These are phyloP conservation scores for Alternaria gansuensis DNA, from an alignment of 2,329 filamentous ascomycete species.

Conservation along the genomic window DNA sequence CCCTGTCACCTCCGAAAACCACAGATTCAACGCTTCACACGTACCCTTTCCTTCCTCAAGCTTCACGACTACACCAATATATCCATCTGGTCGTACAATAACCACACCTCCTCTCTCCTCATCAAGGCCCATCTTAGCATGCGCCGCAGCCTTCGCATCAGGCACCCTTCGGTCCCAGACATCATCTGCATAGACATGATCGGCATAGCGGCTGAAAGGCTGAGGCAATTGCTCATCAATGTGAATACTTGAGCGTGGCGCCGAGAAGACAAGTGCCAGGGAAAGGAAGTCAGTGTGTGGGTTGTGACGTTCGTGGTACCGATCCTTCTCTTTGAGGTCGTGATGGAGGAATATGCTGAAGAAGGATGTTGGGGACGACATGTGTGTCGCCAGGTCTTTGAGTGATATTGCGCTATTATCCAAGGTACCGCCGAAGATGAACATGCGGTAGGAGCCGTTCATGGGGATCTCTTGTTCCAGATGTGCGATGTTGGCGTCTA, in stretches of 20 bases:
- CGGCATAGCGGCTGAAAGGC: constrained; percentile 76
- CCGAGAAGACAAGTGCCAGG: constrained; percentile 77
- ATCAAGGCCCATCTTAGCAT: constrained; percentile 85
- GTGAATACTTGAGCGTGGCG: constrained; percentile 73
- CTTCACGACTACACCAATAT: constrained; percentile 78
- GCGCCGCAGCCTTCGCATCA: constrained; percentile 75
- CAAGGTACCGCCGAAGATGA: constrained; percentile 80
- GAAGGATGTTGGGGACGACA: constrained; percentile 75
- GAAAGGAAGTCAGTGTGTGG: constrained; percentile 86
- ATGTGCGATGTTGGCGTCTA: constrained; percentile 88
- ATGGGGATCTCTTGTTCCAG: constrained; percentile 89
- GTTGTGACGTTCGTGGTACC: constrained; percentile 81
- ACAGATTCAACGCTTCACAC: constrained; percentile 82
- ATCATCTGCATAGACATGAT: constrained; percentile 89
- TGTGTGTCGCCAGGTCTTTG: constrained; percentile 71
- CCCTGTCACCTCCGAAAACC: constrained; percentile 77
- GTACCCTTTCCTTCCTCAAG: constrained; percentile 81
- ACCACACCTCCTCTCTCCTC: constrained; percentile 79
- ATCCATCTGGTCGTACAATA: constrained; percentile 86
- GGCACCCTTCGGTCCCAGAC: constrained; percentile 75
- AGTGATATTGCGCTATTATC: constrained; percentile 68
- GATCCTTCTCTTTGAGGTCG: constrained; percentile 62
- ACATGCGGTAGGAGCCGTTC: constrained; percentile 87
- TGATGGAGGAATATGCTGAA: constrained; percentile 70
- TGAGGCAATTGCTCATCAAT: constrained; percentile 75